phyloP scores from a whole-genome alignment of 106 monocot genomes.

The Allium sativum region DNA sequence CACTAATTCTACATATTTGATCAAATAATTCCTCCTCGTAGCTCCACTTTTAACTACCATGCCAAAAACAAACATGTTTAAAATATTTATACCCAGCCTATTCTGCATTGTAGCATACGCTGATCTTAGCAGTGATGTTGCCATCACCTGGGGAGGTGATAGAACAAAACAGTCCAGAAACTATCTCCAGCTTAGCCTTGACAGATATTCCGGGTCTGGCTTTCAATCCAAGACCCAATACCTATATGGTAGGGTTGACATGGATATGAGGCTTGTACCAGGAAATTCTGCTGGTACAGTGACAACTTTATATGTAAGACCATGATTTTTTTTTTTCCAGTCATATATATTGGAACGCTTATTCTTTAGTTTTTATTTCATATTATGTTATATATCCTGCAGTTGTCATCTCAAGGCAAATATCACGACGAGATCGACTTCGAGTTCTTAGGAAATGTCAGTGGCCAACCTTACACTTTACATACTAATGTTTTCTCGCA shows the following conservation, averaged over 20 bases:
- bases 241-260: constrained; percentile 30
- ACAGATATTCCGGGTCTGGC: constrained; percentile 32
- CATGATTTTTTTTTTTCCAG: too few species aligned
- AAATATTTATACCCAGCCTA: too few species aligned
- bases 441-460: constrained; percentile 38
- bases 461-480: constrained; percentile 31
- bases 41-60: too few species aligned
- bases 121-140: too few species aligned
- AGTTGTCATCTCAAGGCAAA: constrained; percentile 15
- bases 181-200: constrained; percentile 26
- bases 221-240: constrained; percentile 34
- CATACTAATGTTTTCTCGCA: constrained; percentile 39
- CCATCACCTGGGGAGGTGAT: too few species aligned
- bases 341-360: too few species aligned
- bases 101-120: too few species aligned
- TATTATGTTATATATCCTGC: not conserved
- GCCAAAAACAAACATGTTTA: too few species aligned
- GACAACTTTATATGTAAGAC: constrained; percentile 27
- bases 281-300: constrained; percentile 45
- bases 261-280: constrained; percentile 36
- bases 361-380: too few species aligned
- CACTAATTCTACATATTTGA: too few species aligned
- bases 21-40: too few species aligned
- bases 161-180: too few species aligned
- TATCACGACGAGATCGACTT: constrained; percentile 42